Conservation (phyloP, 306 rosid genomes). For the Lablab purpureus region DNA sequence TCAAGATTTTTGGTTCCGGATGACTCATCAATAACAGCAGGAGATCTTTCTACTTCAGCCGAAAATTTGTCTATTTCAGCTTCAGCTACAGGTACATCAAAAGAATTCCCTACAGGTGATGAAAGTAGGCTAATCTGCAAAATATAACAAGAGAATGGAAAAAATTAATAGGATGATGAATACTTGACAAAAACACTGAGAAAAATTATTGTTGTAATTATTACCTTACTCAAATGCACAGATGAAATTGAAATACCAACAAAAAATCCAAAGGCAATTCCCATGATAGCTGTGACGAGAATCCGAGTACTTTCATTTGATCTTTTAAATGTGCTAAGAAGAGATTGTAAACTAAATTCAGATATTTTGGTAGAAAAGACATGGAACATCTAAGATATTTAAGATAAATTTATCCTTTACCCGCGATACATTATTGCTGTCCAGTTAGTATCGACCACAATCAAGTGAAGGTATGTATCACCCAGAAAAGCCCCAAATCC, state of each 20-base stretch:
- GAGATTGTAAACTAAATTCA: slow-evolving; percentile 36
- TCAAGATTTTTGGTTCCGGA: slow-evolving; percentile 60
- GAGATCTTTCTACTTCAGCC: slow-evolving; percentile 44
- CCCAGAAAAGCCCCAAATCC: slow-evolving; percentile 44
- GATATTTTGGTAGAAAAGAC: slow-evolving; percentile 30
- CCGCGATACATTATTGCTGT: slow-evolving; percentile 63
- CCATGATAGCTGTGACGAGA: slow-evolving; percentile 66
- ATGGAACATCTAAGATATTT: not conserved
- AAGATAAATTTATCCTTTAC: slow-evolving; percentile 43
- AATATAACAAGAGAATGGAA: slow-evolving; percentile 21
- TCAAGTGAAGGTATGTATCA: slow-evolving; percentile 51
- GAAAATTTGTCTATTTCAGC: slow-evolving; percentile 60
- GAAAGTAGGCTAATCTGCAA: slow-evolving; percentile 88
- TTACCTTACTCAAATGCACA: slow-evolving; percentile 70
- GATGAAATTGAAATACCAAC: slow-evolving; percentile 80
- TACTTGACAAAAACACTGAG: slow-evolving; percentile 2
- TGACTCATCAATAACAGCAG: slow-evolving; percentile 49
- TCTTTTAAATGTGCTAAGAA: slow-evolving; percentile 63
- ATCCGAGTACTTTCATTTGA: slow-evolving; percentile 70
- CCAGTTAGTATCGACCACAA: slow-evolving; percentile 44
- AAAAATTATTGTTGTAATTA: slow-evolving; percentile 31
- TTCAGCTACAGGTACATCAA: slow-evolving; percentile 68
- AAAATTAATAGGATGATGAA: slow-evolving; percentile 44
- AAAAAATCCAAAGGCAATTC: slow-evolving; percentile 79
- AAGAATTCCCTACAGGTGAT: slow-evolving; percentile 72